These are phyloP conservation scores for Ordospora colligata DNA, from an alignment of 371 early-diverging fungal species.

Conservation along the genomic window DNA sequence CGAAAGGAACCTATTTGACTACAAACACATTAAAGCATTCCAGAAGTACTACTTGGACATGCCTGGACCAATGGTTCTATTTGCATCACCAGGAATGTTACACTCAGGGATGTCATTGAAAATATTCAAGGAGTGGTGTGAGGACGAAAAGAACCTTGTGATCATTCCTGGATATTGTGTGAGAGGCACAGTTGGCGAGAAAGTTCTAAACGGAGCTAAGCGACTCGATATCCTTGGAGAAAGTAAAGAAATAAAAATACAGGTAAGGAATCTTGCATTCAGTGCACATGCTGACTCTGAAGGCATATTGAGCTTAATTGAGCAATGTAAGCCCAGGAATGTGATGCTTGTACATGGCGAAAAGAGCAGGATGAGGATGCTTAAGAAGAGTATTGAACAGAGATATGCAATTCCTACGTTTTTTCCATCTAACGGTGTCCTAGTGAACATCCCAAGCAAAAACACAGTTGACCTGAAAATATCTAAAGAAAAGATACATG, in stretches of 20 bases:
- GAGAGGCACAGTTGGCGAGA: constrained; percentile 82
- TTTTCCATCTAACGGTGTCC: constrained; percentile 40
- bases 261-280: constrained; percentile 85
- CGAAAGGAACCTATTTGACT: constrained; percentile 78
- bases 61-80: constrained; percentile 77
- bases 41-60: constrained; percentile 65
- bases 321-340: constrained; percentile 76
- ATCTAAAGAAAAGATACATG: not conserved
- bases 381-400: constrained; percentile 65
- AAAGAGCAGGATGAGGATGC: constrained; percentile 71
- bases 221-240: constrained; percentile 68
- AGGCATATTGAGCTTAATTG: constrained; percentile 88
- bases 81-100: constrained; percentile 79
- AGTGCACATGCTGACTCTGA: constrained; percentile 95
- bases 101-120: constrained; percentile 68
- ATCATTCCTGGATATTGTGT: constrained; percentile 74
- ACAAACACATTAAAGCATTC: constrained; percentile 76
- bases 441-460: constrained; percentile 35
- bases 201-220: constrained; percentile 77
- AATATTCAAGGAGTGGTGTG: constrained; percentile 76
- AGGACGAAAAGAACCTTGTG: constrained; percentile 75
- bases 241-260: constrained; percentile 73
- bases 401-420: constrained; percentile 35
- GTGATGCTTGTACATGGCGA: constrained; percentile 98
- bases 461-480: constrained; percentile 24